These are phyloP conservation scores for Naganishia friedmannii DNA, from an alignment of 768 basidiomycete species.

Conservation along the genomic window DNA sequence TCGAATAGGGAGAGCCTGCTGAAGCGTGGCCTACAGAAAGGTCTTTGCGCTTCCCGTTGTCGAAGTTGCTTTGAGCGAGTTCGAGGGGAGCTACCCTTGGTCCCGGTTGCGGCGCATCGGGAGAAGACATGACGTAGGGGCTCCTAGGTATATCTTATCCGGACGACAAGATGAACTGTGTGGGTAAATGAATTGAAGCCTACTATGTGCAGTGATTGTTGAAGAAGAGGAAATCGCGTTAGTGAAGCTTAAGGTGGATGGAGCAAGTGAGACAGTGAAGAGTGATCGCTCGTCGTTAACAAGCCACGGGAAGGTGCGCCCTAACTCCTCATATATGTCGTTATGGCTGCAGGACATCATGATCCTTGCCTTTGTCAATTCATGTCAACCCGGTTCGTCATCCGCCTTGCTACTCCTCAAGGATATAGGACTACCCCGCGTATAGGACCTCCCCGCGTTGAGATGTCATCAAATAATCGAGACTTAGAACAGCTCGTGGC, in stretches of 20 bases:
- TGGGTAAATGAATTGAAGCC: background rate
- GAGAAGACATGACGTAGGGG: background rate
- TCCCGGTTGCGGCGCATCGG: background rate
- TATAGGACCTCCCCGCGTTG: background rate
- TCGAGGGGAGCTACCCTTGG: background rate
- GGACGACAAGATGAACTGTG: background rate
- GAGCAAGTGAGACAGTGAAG: conserved; percentile 4
- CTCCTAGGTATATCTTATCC: background rate
- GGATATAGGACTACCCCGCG: background rate
- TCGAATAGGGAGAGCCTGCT: background rate
- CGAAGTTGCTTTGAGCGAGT: background rate
- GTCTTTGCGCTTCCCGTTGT: background rate
- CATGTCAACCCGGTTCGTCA: background rate
- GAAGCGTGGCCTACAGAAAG: background rate
- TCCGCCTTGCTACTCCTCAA: background rate
- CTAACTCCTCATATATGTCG: background rate
- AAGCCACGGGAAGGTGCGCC: background rate
- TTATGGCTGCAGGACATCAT: too few species aligned
- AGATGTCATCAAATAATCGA: background rate
- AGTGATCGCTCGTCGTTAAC: background rate
- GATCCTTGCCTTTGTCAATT: background rate
- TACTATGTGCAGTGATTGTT: background rate
- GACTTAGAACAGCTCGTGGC: conserved; percentile 27
- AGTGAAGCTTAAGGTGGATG: background rate
- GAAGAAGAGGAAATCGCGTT: background rate